Percentiles rank a stretch among this genome's conserved stretches.
Conservation (phyloP, 805 yeast species). For the Pichia occidentalis region DNA sequence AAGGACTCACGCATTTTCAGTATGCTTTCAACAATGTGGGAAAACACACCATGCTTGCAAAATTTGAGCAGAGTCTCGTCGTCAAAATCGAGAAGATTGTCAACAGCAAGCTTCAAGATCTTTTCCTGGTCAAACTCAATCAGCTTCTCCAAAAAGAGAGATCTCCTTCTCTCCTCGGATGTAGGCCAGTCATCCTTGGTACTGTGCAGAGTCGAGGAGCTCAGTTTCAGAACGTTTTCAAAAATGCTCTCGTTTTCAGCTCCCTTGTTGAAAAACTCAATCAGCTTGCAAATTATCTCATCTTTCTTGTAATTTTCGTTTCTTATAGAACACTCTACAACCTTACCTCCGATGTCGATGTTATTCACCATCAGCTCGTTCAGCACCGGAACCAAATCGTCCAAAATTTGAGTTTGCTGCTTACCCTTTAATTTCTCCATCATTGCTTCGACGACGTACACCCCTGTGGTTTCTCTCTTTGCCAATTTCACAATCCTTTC, state of each 20-base stretch:
- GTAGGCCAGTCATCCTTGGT: conserved; percentile 90
- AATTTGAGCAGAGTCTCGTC: conserved; percentile 58
- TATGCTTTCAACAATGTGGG: conserved; percentile 75
- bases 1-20: conserved; percentile 40
- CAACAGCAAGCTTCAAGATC: conserved; percentile 52
- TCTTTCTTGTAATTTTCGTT: conserved; percentile 54
- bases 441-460: conserved; percentile 68
- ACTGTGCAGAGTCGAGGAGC: conserved; percentile 71
- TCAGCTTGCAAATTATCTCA: conserved; percentile 46
- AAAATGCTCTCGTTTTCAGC: conserved; percentile 42
- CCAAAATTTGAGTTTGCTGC: conserved; percentile 58
- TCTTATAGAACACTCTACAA: conserved; percentile 58
- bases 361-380: conserved; percentile 57
- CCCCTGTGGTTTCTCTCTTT: conserved; percentile 78
- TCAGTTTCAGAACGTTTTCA: conserved; percentile 60
- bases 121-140: conserved; percentile 54
- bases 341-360: conserved; percentile 59
- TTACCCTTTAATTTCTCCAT: conserved; percentile 56
- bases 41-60: conserved; percentile 85
- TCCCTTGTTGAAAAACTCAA: conserved; percentile 35
- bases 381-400: conserved; percentile 60
- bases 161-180: conserved; percentile 76
- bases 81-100: conserved; percentile 54
- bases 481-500: conserved; percentile 69
- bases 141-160: conserved; percentile 66